These are phyloP conservation scores for Annulohypoxylon nitens DNA, from an alignment of 495 filamentous ascomycete genomes.

Conservation along the genomic window DNA sequence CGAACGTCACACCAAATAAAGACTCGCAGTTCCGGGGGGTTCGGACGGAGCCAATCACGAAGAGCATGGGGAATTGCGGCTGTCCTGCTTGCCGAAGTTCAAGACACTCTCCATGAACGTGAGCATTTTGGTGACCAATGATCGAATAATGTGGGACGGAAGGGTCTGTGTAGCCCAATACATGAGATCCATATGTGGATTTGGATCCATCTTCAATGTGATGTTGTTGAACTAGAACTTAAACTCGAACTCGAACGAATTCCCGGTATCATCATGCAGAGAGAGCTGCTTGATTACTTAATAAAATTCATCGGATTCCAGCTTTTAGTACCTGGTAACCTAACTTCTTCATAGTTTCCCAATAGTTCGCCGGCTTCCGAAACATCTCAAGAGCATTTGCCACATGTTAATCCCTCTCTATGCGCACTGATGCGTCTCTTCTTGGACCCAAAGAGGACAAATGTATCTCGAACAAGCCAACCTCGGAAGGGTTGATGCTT, in stretches of 20 bases:
- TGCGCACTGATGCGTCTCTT: slow-evolving; percentile 25
- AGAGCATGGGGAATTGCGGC: slow-evolving; percentile 43
- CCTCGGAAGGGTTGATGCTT: slow-evolving; percentile 37
- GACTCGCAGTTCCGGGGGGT: slow-evolving; percentile 40
- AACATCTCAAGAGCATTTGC: slow-evolving; percentile 39
- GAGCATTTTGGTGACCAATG: slow-evolving; percentile 26
- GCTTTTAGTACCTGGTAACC: slow-evolving; percentile 42
- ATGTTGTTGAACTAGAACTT: slow-evolving; percentile 20
- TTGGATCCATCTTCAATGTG: slow-evolving; percentile 16
- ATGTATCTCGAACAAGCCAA: slow-evolving; percentile 26
- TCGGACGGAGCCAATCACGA: slow-evolving; percentile 37
- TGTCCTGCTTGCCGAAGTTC: slow-evolving; percentile 44
- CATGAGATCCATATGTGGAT: slow-evolving; percentile 26
- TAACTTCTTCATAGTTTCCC: slow-evolving; percentile 39
- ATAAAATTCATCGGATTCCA: slow-evolving; percentile 44
- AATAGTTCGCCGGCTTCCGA: slow-evolving; percentile 48
- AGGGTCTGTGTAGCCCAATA: slow-evolving; percentile 33
- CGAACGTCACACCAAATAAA: slow-evolving; percentile 39
- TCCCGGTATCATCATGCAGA: slow-evolving; percentile 32
- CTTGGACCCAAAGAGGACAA: slow-evolving; percentile 29
- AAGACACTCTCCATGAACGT: slow-evolving; percentile 41
- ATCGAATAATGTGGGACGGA: slow-evolving; percentile 15
- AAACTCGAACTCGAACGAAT: slow-evolving; percentile 16
- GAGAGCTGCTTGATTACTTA: slow-evolving; percentile 41
- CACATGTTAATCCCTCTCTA: slow-evolving; percentile 34